Evolutionary conservation across 805 yeast genomes (phyloP).

Genomic region (Diddensiella transvaalensis): DNA sequence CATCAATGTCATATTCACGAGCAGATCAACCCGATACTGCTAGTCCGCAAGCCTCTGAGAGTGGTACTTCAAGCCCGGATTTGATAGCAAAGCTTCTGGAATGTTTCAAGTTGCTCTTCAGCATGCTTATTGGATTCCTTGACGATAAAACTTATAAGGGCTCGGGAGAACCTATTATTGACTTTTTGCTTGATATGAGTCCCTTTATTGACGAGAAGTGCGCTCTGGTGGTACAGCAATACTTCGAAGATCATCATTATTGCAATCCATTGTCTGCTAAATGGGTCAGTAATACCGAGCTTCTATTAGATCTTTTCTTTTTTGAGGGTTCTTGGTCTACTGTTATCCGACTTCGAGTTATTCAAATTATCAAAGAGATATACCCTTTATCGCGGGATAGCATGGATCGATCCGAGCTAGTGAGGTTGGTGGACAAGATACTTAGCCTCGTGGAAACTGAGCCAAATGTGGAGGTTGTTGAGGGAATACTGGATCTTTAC

Average conservation of each 20-base stretch:
- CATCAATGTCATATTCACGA: not conserved
- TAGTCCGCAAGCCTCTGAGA: not conserved
- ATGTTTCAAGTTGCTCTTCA: slow-evolving; percentile 35
- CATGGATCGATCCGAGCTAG: slow-evolving; percentile 32
- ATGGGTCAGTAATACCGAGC: slow-evolving; percentile 49
- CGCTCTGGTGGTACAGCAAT: slow-evolving; percentile 44
- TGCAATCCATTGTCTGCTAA: slow-evolving; percentile 51
- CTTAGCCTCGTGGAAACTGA: slow-evolving; percentile 33
- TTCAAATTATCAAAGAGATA: slow-evolving; percentile 36
- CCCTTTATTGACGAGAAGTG: slow-evolving; percentile 37
- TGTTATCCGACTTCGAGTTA: slow-evolving; percentile 24
- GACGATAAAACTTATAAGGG: slow-evolving; percentile 38
- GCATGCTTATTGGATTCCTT: slow-evolving; percentile 34
- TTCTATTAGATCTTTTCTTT: slow-evolving; percentile 46
- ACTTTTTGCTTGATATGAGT: slow-evolving; percentile 40
- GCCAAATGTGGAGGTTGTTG: slow-evolving; percentile 34
- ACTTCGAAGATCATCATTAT: slow-evolving; percentile 45
- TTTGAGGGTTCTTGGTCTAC: slow-evolving; percentile 26
- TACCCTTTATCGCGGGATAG: slow-evolving; percentile 37
- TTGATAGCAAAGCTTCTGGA: slow-evolving; percentile 19
- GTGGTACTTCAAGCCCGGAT: not conserved
- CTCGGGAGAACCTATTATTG: slow-evolving; percentile 41
- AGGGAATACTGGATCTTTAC: slow-evolving; percentile 26
- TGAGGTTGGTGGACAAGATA: slow-evolving; percentile 34
- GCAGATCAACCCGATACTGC: not conserved